Percentiles rank a stretch among this genome's conserved stretches.
These are phyloP conservation scores for Cutaneotrichosporon curvatum DNA, from an alignment of 1,284 basidiomycete species.

Conservation along the genomic window DNA sequence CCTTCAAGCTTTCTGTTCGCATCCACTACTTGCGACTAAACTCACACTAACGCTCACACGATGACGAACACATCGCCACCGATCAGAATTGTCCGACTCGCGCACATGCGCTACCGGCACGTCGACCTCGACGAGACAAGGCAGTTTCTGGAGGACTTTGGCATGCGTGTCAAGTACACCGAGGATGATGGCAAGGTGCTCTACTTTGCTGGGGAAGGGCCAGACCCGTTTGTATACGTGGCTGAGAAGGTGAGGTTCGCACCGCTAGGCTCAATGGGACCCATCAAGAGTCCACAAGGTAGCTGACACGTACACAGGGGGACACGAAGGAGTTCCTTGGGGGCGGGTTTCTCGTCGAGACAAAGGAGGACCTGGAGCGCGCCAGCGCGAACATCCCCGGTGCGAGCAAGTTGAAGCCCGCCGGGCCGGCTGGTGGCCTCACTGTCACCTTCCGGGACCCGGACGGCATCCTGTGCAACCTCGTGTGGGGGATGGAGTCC, in stretches of 20 bases:
- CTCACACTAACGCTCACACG: background rate
- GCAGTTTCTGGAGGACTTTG: slow-evolving; percentile 24
- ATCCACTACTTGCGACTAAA: too few relatives aligned
- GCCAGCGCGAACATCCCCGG: slow-evolving; percentile 12
- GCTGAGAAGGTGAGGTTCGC: slow-evolving; percentile 9
- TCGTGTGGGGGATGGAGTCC: slow-evolving; percentile 19
- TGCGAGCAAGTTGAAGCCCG: slow-evolving; percentile 10
- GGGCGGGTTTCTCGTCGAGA: slow-evolving; percentile 13
- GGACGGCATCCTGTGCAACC: slow-evolving; percentile 19
- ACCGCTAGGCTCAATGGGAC: background rate
- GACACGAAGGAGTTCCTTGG: slow-evolving; percentile 9
- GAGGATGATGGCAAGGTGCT: slow-evolving; percentile 14
- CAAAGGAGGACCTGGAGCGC: slow-evolving; percentile 20
- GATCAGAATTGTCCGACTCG: slow-evolving; percentile 18
- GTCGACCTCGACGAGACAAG: slow-evolving; percentile 13
- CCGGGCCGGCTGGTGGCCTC: slow-evolving; percentile 20
- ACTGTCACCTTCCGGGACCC: slow-evolving; percentile 22
- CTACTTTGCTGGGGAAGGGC: slow-evolving; percentile 20
- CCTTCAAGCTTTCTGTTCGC: too few relatives aligned
- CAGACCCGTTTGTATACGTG: slow-evolving; percentile 19
- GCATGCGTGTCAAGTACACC: slow-evolving; percentile 11
- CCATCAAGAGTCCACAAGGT: too few relatives aligned
- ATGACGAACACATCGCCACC: slow-evolving; percentile 5
- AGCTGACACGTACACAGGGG: slow-evolving; percentile 1
- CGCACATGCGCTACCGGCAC: slow-evolving; percentile 24